A percentile compares a stretch with the other conserved stretches of the same genome.
phyloP scores from a whole-genome alignment of 345 rosid genomes.

The Clarkia xantiana region DNA sequence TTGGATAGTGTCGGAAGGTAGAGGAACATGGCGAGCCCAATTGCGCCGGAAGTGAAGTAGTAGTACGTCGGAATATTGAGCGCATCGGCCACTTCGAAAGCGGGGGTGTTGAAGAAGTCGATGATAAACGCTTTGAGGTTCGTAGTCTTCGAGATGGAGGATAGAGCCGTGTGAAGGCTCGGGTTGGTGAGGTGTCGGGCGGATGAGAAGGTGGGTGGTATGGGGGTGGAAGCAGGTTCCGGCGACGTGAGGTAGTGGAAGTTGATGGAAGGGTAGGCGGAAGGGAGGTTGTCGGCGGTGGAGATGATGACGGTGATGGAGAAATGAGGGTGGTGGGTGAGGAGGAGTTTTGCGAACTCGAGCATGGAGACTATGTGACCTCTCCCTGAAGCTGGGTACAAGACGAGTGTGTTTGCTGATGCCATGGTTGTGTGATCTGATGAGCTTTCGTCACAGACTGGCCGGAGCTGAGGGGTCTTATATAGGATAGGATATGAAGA shows the following conservation, averaged over 20 bases:
- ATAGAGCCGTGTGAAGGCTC: constrained; percentile 12
- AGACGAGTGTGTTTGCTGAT: neutral
- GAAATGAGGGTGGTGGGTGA: constrained; percentile 2
- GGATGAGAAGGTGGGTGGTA: constrained; percentile 6
- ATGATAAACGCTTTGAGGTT: constrained; percentile 14
- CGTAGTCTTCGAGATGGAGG: constrained; percentile 7
- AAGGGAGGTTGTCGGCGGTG: constrained; percentile 1
- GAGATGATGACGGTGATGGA: constrained; percentile 4
- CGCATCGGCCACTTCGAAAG: constrained; percentile 10
- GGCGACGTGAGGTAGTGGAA: constrained; percentile 18
- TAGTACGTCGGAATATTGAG: constrained; percentile 19
- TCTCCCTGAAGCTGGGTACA: neutral
- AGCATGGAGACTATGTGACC: constrained; percentile 6
- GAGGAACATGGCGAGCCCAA: constrained; percentile 12
- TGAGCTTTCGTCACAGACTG: too few species aligned
- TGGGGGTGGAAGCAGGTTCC: neutral
- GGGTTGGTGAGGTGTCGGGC: constrained; percentile 8
- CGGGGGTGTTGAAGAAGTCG: constrained; percentile 16
- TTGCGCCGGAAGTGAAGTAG: constrained; percentile 12
- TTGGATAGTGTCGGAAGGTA: constrained; percentile 4
- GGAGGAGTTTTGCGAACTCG: constrained; percentile 1
- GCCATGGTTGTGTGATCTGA: too few species aligned
- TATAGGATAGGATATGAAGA: too few species aligned
- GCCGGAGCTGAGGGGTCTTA: too few species aligned
- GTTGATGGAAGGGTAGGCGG: constrained; percentile 14